Conservation (phyloP, 2,329 filamentous ascomycete genomes). For the Xylariomycetidae sp. region DNA sequence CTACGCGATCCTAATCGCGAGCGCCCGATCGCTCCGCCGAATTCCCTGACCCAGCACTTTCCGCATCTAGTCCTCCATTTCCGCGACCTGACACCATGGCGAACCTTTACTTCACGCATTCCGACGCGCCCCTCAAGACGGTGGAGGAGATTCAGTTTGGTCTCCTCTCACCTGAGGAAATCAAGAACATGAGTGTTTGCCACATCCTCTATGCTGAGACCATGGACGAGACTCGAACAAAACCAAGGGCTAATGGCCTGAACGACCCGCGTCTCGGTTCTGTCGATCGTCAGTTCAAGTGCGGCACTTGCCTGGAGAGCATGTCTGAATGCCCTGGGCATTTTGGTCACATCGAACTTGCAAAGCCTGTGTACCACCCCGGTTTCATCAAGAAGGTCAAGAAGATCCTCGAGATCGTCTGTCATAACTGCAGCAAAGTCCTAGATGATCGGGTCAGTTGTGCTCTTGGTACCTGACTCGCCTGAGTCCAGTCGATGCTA, state of each 20-base stretch:
- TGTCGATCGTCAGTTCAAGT: constrained; percentile 92
- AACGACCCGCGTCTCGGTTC: constrained; percentile 96
- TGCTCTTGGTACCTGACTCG: constrained; percentile 50
- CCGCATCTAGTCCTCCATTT: constrained; percentile 4
- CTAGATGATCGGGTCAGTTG: constrained; percentile 96
- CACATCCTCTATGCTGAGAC: constrained; percentile 98
- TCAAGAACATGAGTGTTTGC: constrained; percentile 96
- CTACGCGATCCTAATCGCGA: constrained; percentile 17
- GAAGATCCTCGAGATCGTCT: constrained; percentile 97
- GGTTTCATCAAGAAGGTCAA: constrained; percentile 99
- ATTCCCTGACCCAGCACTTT: constrained; percentile 10
- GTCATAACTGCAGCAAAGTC: constrained; percentile 98
- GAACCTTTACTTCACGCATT: constrained; percentile 86
- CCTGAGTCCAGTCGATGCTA: constrained; percentile 54
- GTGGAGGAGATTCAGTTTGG: constrained; percentile 99
- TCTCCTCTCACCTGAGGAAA: constrained; percentile 94
- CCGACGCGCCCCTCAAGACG: constrained; percentile 91
- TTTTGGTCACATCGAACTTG: constrained; percentile 97
- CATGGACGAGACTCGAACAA: constrained; percentile 93
- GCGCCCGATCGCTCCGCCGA: too few relatives aligned
- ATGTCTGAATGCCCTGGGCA: constrained; percentile 96
- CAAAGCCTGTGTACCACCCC: constrained; percentile 89
- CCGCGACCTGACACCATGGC: constrained; percentile 58
- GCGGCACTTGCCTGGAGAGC: constrained; percentile 91
- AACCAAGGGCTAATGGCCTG: constrained; percentile 84